phyloP scores from a whole-genome alignment of 371 early-diverging fungal species.

The Mucor velutinosus region DNA sequence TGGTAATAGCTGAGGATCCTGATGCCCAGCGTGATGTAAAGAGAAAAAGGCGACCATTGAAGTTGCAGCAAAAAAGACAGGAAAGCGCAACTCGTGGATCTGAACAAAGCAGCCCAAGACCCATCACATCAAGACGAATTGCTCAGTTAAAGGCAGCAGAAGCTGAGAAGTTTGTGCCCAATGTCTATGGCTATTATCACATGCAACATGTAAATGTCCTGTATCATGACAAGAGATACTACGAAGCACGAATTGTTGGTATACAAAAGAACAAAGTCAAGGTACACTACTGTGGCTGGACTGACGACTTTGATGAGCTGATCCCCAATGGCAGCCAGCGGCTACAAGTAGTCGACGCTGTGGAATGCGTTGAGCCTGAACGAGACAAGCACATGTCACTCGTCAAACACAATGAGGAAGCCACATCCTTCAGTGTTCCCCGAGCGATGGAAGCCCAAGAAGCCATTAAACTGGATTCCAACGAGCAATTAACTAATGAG shows the following conservation, averaged over 20 bases:
- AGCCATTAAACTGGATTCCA: too few species aligned
- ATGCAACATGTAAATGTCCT: slow-evolving; percentile 58
- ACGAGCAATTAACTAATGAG: background rate
- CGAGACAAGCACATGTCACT: slow-evolving; percentile 43
- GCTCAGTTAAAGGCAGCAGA: slow-evolving; percentile 19
- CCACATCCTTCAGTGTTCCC: too few species aligned
- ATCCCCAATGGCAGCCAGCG: slow-evolving; percentile 59
- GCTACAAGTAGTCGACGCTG: slow-evolving; percentile 43
- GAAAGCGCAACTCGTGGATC: background rate
- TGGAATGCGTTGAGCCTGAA: slow-evolving; percentile 38
- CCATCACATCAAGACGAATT: slow-evolving; percentile 19
- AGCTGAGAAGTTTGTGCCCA: slow-evolving; percentile 39
- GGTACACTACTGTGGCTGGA: slow-evolving; percentile 66
- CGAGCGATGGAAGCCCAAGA: too few species aligned
- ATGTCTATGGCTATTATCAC: slow-evolving; percentile 60
- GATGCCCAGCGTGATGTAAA: slow-evolving; percentile 43
- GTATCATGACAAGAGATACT: slow-evolving; percentile 51
- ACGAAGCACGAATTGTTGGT: slow-evolving; percentile 54
- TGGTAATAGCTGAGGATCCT: slow-evolving; percentile 37
- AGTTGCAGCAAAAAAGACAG: background rate
- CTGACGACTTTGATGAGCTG: slow-evolving; percentile 60
- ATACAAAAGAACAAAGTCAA: slow-evolving; percentile 53
- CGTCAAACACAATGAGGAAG: background rate
- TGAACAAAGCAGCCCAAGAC: background rate
- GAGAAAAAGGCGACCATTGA: slow-evolving; percentile 20